Evolutionary conservation across 345 rosid species (phyloP).

Genomic region (Syzygium grande): DNA sequence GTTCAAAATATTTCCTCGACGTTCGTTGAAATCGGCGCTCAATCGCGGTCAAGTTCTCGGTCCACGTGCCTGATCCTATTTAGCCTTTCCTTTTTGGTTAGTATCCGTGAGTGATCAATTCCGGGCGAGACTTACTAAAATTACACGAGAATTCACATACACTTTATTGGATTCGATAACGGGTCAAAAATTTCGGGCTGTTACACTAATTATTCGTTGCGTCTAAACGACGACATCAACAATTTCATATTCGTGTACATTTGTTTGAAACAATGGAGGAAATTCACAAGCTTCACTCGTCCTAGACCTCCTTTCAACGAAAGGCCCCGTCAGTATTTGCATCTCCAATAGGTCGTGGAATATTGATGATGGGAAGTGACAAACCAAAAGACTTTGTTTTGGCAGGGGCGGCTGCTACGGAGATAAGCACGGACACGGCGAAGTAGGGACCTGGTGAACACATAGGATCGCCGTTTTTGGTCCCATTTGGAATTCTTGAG

Average conservation of each 20-base stretch:
- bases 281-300: neutral
- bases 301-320: neutral
- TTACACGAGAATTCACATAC: no score
- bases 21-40: no score
- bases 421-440: constrained; percentile 56
- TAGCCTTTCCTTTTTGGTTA: no score
- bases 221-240: neutral
- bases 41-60: no score
- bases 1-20: no score
- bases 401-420: constrained; percentile 51
- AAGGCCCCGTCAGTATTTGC: neutral
- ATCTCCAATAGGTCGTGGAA: neutral
- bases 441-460: constrained; percentile 65
- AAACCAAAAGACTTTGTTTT: neutral
- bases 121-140: no score
- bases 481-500: constrained; percentile 78
- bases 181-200: no score
- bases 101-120: no score
- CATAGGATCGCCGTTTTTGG: constrained; percentile 69
- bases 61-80: no score
- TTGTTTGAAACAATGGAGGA: neutral
- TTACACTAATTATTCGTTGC: neutral
- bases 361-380: neutral
- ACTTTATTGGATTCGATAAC: no score
- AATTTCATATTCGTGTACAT: neutral